Evolutionary conservation across 768 basidiomycete genomes (phyloP), one percentile per base, ranked within the genome.

Genomic region (Kwoniella mangroviensis): DNA sequence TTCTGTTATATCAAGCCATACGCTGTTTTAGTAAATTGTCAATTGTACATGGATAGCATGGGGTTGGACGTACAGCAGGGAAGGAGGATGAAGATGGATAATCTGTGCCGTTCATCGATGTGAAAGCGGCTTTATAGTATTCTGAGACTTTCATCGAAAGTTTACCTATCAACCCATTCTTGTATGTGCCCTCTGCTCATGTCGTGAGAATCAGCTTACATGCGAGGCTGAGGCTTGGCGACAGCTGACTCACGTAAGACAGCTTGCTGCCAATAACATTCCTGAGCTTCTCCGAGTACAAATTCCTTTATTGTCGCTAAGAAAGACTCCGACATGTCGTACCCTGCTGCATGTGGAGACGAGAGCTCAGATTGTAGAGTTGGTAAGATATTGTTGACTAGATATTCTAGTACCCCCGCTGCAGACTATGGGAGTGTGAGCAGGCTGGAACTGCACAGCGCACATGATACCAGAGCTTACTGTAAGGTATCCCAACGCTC

Each of bases 261-360:
- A 17, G 94, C 94, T 73, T 91, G 88, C 80, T 96, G 94, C 95
- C 95, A 98, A 52, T 90, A 93, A 79, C 93, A 96, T 84, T 99
- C 97, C 75, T 98, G 96, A 1, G 94, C 95, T 82, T 98, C 93
- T 0, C 94, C 94, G 4, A 95, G 86, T 88, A 93, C 90, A 65
- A 98, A 86, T 72, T 84, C 87, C 78, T 92, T 89, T 53, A 97
- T 79, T 28, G 88, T 86, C 57, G 85, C 85, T 24, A 92, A 76
- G 74, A 91, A 90, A 0, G 87, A 78, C 26, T 84, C 83, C 0
- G 90, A 87, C 28, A 97, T 86, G 80, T 98, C 96, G 17, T 83
- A 82, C 10, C 81, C 82, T 2, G 81, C 77, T 26, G 78, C 78
- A 41, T 63, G 66, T 1, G 75, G 71, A 15, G 76, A 72, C 43